Base-by-base conservation (phyloP, 441 rosid species). In the Pelargonium australe region DNA sequence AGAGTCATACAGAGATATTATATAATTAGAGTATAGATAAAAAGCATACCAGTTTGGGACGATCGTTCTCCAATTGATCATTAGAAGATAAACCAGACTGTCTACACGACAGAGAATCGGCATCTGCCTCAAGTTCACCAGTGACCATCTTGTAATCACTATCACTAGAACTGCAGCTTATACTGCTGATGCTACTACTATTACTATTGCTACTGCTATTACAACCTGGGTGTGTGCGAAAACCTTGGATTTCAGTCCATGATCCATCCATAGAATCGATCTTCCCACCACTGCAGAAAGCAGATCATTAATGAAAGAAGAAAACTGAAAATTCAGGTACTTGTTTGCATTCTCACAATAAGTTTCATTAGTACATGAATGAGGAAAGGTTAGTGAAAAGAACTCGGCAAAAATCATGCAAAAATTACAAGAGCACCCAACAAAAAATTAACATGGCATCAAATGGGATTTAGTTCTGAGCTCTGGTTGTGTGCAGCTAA, bases 91-190 rank as follows among this genome's bases (percentile, higher is more conserved):
- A 82, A 79, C 91, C 96, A 63, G 98, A 89, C 75, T 89, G 96
- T 77, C 88, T 87, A 69, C 97, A 91, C 20, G 93, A 82, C 70
- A 91, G 77, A 64, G 99, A 96, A 90, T 96, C 99, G 66, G 97
- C 99, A 86, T 96, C 99, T 43, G 99, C 97, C 66, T 93, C 99
- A 65, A 91, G 97, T 77, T 96, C 99, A 65, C 92, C 93, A 75
- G 86, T 77, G 70, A 82, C 82, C 86, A 87, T 82, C 76, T 81
- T 86, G 80, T 82, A 81, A 73, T 91, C 97, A 84, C 95, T 93
- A 70, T 91, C 97, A 72, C 95, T 89, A 53, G 98, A 96, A 74
- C 92, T 86, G 79, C 97, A 85, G 76, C 97, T 96, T 80, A 90
- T 67, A 76, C 92, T 84, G 85, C 97, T 90, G 80, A 88, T 83